Conservation (phyloP, 2,329 filamentous ascomycete species). For the Allantophomopsis cytisporea region DNA sequence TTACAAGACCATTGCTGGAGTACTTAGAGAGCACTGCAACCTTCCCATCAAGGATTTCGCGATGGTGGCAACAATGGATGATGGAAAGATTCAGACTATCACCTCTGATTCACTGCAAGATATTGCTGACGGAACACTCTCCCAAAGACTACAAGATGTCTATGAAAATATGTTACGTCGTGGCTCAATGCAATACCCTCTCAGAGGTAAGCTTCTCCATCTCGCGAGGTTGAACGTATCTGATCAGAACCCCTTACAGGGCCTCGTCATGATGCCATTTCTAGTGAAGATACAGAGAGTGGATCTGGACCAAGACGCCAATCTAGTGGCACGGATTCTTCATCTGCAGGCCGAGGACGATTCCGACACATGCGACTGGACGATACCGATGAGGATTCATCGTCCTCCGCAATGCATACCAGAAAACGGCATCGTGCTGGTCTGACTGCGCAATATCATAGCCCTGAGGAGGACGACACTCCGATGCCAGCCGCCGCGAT, state of each 20-base stretch:
- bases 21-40: constrained; percentile 1
- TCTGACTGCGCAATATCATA: neutral
- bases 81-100: constrained; percentile 1
- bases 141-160: too few relatives aligned
- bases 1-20: constrained; percentile 1
- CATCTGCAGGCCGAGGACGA: neutral
- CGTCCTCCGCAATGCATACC: neutral
- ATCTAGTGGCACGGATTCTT: neutral
- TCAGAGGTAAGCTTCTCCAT: too few relatives aligned
- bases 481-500: constrained; percentile 6
- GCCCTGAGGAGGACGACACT: constrained; percentile 7
- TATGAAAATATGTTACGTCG: too few relatives aligned
- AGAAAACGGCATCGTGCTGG: constrained; percentile 1
- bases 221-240: too few relatives aligned
- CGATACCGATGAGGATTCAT: neutral
- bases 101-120: neutral
- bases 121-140: too few relatives aligned
- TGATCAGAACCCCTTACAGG: neutral
- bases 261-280: neutral
- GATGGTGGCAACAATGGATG: neutral
- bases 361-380: neutral
- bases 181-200: too few relatives aligned
- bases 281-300: neutral
- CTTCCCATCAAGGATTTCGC: constrained; percentile 1
- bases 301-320: neutral